Percentiles rank a stretch among this genome's conserved stretches.
Conservation (phyloP, 2,329 filamentous ascomycete species). For the Diaporthe sp. region DNA sequence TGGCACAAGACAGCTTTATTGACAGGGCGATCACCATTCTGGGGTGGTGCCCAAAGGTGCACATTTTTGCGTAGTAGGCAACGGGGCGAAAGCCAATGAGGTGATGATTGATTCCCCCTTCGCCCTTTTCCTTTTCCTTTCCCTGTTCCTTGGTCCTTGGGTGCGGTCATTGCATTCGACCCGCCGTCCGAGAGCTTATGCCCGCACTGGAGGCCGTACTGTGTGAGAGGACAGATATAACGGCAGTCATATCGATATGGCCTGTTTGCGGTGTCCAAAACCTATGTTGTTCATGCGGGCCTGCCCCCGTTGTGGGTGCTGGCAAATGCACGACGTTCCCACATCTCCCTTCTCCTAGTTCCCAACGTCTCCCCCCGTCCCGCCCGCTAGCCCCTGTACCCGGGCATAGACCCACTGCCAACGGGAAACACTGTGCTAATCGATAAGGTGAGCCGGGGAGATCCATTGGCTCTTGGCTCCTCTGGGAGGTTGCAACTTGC, state of each 20-base stretch:
- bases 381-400: background rate
- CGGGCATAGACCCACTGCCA: background rate
- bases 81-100: background rate
- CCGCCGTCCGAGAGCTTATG: conserved; percentile 3
- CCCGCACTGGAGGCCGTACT: background rate
- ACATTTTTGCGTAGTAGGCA: background rate
- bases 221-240: conserved; percentile 17
- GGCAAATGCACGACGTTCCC: conserved; percentile 4
- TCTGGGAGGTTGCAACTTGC: background rate
- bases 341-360: background rate
- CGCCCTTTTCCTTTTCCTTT: background rate
- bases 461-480: conserved; percentile 6
- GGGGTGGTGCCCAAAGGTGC: background rate
- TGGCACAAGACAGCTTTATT: background rate
- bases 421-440: conserved; percentile 6
- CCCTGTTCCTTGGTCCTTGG: background rate
- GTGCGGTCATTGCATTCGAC: background rate
- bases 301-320: conserved; percentile 10
- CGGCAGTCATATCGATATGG: conserved; percentile 3
- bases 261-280: conserved; percentile 11
- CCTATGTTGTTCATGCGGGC: conserved; percentile 8
- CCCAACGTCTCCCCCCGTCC: conserved; percentile 4
- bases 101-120: background rate
- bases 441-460: background rate
- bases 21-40: background rate